A percentile compares a stretch with the other conserved stretches of the same genome.
These are phyloP conservation scores for Actinomortierella ambigua DNA, from an alignment of 371 early-diverging fungal species.

Conservation along the genomic window DNA sequence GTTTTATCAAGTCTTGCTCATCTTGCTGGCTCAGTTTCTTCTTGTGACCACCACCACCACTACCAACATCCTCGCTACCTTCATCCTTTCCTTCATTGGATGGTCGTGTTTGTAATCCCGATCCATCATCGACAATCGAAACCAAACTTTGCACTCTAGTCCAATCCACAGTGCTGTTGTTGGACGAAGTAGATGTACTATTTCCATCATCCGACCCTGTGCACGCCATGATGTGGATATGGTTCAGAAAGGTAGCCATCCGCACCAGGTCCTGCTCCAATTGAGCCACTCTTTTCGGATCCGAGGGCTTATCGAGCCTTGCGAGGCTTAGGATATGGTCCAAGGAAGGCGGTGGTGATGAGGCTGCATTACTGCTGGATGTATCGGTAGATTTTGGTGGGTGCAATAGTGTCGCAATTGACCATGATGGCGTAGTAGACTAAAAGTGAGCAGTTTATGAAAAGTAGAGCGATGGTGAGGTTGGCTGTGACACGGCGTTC, in stretches of 20 bases:
- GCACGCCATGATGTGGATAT: conserved; percentile 12
- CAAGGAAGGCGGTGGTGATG: conserved; percentile 21
- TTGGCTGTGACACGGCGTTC: too few species aligned
- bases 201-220: not conserved
- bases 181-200: not conserved
- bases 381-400: conserved; percentile 6
- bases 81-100: not conserved
- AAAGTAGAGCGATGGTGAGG: too few species aligned
- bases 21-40: not conserved
- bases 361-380: not conserved
- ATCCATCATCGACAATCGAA: conserved; percentile 39
- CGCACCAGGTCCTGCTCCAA: conserved; percentile 28
- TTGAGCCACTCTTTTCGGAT: conserved; percentile 12
- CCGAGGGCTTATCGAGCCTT: conserved; percentile 25
- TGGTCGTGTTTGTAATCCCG: conserved; percentile 17
- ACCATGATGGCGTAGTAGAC: conserved; percentile 41
- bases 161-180: conserved; percentile 1
- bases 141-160: conserved; percentile 12
- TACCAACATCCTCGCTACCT: too few species aligned
- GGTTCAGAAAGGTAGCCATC: conserved; percentile 31
- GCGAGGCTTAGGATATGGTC: conserved; percentile 22
- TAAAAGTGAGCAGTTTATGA: not conserved
- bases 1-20: conserved; percentile 8
- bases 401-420: conserved; percentile 23
- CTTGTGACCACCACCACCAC: not conserved